These are phyloP conservation scores for Yamadazyma taylorii DNA, from an alignment of 1,139 yeast genomes.

Conservation along the genomic window DNA sequence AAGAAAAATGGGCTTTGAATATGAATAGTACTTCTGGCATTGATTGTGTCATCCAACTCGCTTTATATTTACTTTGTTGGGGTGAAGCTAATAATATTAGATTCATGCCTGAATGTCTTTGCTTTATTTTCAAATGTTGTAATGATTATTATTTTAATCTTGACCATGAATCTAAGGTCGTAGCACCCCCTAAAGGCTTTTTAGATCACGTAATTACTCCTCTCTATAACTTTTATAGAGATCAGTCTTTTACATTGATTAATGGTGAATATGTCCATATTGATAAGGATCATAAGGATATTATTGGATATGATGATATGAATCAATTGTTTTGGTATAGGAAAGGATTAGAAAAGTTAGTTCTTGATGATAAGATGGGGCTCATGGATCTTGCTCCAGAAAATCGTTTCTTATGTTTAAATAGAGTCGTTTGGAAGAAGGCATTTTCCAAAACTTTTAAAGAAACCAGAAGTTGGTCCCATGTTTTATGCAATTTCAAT, in stretches of 20 bases:
- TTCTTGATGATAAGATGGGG: slow-evolving; percentile 32
- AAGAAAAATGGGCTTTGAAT: slow-evolving; percentile 67
- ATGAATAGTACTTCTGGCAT: slow-evolving; percentile 56
- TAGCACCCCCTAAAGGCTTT: slow-evolving; percentile 32
- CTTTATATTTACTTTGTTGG: slow-evolving; percentile 76
- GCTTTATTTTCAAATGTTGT: slow-evolving; percentile 78
- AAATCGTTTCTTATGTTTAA: slow-evolving; percentile 46
- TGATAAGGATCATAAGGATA: slow-evolving; percentile 53
- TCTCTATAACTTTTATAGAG: slow-evolving; percentile 59
- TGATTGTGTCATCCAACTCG: slow-evolving; percentile 64
- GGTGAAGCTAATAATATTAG: slow-evolving; percentile 85
- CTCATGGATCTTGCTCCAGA: slow-evolving; percentile 45
- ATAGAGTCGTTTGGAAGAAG: slow-evolving; percentile 49
- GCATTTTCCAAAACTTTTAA: slow-evolving; percentile 54
- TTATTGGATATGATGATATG: slow-evolving; percentile 64
- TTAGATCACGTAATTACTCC: slow-evolving; percentile 76
- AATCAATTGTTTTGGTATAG: slow-evolving; percentile 63
- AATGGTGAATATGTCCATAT: slow-evolving; percentile 40
- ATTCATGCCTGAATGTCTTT: slow-evolving; percentile 83
- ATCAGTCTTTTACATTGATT: slow-evolving; percentile 47
- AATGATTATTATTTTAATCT: slow-evolving; percentile 61
- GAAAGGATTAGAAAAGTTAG: slow-evolving; percentile 47
- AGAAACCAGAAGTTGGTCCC: slow-evolving; percentile 62
- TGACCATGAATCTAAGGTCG: slow-evolving; percentile 27
- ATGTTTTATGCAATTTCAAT: slow-evolving; percentile 55